These are phyloP conservation scores for Trichocladium uniseriatum DNA, from an alignment of 495 filamentous ascomycete species.

Conservation along the genomic window DNA sequence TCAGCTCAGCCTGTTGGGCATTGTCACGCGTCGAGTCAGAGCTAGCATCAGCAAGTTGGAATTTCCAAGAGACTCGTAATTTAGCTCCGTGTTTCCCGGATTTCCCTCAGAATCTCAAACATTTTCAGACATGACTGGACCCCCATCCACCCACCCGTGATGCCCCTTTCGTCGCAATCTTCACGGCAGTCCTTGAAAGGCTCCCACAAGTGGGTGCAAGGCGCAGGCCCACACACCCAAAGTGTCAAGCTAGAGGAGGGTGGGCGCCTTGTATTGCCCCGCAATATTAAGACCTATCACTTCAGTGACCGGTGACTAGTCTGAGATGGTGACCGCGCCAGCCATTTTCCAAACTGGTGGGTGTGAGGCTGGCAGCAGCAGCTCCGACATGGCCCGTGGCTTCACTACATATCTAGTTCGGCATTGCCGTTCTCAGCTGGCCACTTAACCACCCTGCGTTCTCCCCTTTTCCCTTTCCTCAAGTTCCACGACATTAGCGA, in stretches of 20 bases:
- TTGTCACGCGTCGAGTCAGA: conserved; percentile 13
- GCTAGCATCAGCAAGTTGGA: neutral
- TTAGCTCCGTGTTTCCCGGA: conserved; percentile 4
- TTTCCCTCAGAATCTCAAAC: neutral
- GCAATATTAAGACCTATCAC: conserved; percentile 13
- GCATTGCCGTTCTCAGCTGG: conserved; percentile 8
- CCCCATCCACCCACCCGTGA: conserved; percentile 3
- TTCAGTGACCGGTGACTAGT: conserved; percentile 10
- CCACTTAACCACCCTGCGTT: conserved; percentile 2
- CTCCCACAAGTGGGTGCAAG: conserved; percentile 1
- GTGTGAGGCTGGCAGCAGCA: neutral
- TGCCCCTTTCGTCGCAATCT: neutral
- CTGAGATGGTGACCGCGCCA: conserved; percentile 2
- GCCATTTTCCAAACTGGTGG: neutral
- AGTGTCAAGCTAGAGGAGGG: neutral
- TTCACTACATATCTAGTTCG: conserved; percentile 11
- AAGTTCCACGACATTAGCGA: conserved; percentile 12
- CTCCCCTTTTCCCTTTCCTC: conserved; percentile 7
- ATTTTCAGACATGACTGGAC: conserved; percentile 3
- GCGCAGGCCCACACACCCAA: neutral
- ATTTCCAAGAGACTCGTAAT: conserved; percentile 4
- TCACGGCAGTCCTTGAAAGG: neutral
- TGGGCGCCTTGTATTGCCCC: conserved; percentile 16
- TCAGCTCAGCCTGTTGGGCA: conserved; percentile 11
- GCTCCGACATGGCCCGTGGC: neutral